Evolutionary conservation across 345 rosid genomes (phyloP).

Genomic region (Euphorbia tirucalli): DNA sequence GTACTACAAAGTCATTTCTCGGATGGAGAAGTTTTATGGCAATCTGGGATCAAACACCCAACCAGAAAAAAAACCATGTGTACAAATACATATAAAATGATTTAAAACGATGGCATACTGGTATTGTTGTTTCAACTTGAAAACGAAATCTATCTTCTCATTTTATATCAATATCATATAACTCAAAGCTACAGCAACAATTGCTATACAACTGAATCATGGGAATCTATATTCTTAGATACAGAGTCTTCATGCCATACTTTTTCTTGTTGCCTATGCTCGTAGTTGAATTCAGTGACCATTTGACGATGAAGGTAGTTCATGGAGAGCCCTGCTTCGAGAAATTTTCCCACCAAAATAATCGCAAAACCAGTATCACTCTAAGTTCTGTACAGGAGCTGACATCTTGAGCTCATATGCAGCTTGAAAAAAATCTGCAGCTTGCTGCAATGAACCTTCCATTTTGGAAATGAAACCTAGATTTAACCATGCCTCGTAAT

Average conservation of each 20-base stretch:
- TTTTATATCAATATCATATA: background rate
- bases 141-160: background rate
- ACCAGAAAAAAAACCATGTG: too few species aligned
- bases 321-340: background rate
- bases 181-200: conserved; percentile 1
- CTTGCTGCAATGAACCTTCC: conserved; percentile 78
- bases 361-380: conserved; percentile 14
- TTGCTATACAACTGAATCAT: conserved; percentile 17
- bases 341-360: conserved; percentile 12
- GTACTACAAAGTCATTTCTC: background rate
- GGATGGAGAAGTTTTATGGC: background rate
- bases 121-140: too few species aligned
- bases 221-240: background rate
- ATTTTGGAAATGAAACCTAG: conserved; percentile 70
- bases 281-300: background rate
- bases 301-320: background rate
- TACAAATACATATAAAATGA: background rate
- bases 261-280: background rate
- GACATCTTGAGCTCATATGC: conserved; percentile 77
- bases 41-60: too few species aligned
- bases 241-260: background rate
- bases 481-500: conserved; percentile 77
- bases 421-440: conserved; percentile 90
- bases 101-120: background rate
- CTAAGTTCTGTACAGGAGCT: conserved; percentile 68